Evolutionary conservation across 805 yeast genomes (phyloP).

Genomic region (Candida silvicultrix): DNA sequence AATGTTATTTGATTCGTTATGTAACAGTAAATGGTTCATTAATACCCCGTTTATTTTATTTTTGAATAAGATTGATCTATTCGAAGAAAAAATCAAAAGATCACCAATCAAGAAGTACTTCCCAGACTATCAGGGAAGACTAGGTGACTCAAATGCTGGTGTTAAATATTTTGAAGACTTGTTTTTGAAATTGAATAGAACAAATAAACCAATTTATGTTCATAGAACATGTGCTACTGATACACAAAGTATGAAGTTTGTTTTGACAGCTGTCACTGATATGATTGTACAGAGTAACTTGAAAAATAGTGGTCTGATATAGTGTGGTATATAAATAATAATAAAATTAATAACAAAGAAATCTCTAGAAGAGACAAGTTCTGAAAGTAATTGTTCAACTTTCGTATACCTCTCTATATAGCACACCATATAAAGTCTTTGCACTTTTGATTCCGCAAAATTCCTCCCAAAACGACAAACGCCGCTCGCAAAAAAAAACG

Average conservation of each 20-base stretch:
- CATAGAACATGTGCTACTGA: conserved; percentile 97
- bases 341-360: no score
- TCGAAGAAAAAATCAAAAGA: conserved; percentile 59
- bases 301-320: conserved; percentile 70
- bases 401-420: no score
- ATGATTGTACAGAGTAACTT: conserved; percentile 79
- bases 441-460: no score
- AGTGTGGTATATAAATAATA: not conserved
- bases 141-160: conserved; percentile 61
- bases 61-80: conserved; percentile 80
- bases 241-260: conserved; percentile 81
- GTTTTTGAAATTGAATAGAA: conserved; percentile 57
- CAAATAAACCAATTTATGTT: conserved; percentile 72
- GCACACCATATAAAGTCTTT: no score
- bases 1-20: conserved; percentile 72
- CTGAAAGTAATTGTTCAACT: no score
- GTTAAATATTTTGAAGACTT: conserved; percentile 62
- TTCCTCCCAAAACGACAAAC: not conserved
- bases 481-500: not conserved
- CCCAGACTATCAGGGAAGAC: conserved; percentile 69
- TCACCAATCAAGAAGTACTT: conserved; percentile 68
- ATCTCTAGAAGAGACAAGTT: no score
- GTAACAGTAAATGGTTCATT: conserved; percentile 80
- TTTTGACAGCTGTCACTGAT: conserved; percentile 88
- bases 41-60: conserved; percentile 86